A percentile compares a stretch with the other conserved stretches of the same genome.
Conservation (phyloP, 768 basidiomycete genomes). For the Collybiopsis luxurians region DNA sequence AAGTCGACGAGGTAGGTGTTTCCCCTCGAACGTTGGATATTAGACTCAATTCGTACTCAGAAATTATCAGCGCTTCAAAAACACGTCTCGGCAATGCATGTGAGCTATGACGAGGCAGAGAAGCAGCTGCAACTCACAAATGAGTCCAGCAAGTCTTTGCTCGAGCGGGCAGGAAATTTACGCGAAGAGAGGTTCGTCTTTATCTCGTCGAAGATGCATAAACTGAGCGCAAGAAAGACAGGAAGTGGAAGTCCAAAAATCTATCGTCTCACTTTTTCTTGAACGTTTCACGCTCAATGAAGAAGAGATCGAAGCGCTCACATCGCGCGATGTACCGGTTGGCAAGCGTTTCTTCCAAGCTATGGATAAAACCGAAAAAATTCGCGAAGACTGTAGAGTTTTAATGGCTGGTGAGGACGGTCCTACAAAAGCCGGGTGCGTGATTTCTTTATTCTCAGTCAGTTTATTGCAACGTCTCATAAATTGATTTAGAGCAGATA, state of each 20-base stretch:
- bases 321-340: conserved; percentile 75
- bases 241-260: conserved; percentile 65
- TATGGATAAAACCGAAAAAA: conserved; percentile 82
- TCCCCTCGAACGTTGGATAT: conserved; percentile 5
- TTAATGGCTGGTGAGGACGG: conserved; percentile 85
- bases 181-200: conserved; percentile 63
- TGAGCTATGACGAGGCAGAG: conserved; percentile 82
- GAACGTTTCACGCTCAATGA: conserved; percentile 80
- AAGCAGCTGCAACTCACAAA: conserved; percentile 71
- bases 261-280: conserved; percentile 79
- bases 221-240: conserved; percentile 40
- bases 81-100: conserved; percentile 78
- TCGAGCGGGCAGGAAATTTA: conserved; percentile 81
- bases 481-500: conserved; percentile 62
- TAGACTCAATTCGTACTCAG: conserved; percentile 37
- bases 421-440: conserved; percentile 73
- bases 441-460: background rate
- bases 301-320: conserved; percentile 69
- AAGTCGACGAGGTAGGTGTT: conserved; percentile 83
- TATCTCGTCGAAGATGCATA: background rate
- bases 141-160: conserved; percentile 70
- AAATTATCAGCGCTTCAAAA: conserved; percentile 79
- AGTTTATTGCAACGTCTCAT: background rate
- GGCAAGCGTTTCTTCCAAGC: conserved; percentile 75
- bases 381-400: conserved; percentile 81